These are phyloP conservation scores for Hamamelis virginiana DNA, from an alignment of 164 flowering plant species.

Conservation along the genomic window DNA sequence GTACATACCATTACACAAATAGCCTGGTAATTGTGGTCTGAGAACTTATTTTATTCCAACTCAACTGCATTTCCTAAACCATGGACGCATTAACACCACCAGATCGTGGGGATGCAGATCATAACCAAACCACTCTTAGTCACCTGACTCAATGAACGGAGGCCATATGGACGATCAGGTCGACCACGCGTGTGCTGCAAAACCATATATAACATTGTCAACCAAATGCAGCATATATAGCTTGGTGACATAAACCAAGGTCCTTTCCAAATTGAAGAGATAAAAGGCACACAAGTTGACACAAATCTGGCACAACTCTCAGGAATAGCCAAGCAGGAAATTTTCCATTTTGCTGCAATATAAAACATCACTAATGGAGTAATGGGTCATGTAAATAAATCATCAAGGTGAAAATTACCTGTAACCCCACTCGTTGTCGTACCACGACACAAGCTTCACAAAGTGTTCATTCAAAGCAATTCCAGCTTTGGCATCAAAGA, in stretches of 20 bases:
- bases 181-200: conserved; percentile 52
- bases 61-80: background rate
- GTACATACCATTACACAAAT: background rate
- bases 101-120: background rate
- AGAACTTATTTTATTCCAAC: background rate
- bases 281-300: too few species aligned
- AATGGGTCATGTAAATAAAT: background rate
- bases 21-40: too few species aligned
- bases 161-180: conserved; percentile 38
- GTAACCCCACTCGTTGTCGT: conserved; percentile 81
- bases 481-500: conserved; percentile 77
- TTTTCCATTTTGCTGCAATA: background rate
- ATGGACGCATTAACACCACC: background rate
- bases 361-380: too few species aligned
- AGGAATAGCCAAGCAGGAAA: background rate
- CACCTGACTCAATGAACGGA: background rate
- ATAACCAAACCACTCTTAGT: background rate
- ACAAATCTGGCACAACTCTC: too few species aligned
- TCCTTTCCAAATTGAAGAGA: too few species aligned
- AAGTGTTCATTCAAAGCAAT: conserved; percentile 59
- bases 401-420: conserved; percentile 35
- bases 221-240: too few species aligned
- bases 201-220: background rate
- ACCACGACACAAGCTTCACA: conserved; percentile 65
- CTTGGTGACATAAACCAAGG: too few species aligned